Evolutionary conservation across 75 land plant species (phyloP).

Genomic region (Pinus tabuliformis): DNA sequence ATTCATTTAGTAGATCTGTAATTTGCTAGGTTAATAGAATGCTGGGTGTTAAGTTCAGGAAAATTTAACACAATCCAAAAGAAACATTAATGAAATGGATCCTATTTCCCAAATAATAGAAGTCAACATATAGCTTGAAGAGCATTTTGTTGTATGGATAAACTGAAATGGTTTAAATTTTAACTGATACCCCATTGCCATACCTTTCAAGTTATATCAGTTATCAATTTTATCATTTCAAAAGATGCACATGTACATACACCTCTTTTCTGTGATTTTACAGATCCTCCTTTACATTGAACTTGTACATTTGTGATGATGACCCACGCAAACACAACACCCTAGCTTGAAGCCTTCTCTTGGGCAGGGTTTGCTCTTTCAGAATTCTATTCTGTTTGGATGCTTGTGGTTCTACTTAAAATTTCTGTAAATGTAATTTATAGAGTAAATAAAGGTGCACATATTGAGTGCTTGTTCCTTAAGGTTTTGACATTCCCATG

Average conservation of each 20-base stretch:
- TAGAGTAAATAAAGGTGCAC: too few species aligned
- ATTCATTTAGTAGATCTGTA: too few species aligned
- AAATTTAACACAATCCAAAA: not conserved
- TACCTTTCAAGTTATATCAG: not conserved
- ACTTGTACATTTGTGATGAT: not conserved
- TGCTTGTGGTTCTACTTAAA: not conserved
- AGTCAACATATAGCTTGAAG: not conserved
- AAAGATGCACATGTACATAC: not conserved
- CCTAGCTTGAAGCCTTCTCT: not conserved
- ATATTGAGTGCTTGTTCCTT: not conserved
- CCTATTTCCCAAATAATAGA: not conserved
- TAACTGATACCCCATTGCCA: too few species aligned
- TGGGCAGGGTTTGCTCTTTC: not conserved
- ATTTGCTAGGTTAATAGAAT: too few species aligned
- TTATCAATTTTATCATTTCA: not conserved
- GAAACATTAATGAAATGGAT: not conserved
- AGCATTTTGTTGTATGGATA: not conserved
- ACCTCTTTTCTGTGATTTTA: not conserved
- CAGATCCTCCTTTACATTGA: not conserved
- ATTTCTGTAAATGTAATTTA: not conserved
- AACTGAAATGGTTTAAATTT: too few species aligned
- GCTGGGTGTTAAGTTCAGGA: too few species aligned
- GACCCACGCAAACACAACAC: not conserved
- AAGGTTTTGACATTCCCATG: constrained; percentile 1
- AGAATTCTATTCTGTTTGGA: not conserved